Evolutionary conservation across 2,329 filamentous ascomycete genomes (phyloP).

Genomic region (Pestalotiopsis sp.): DNA sequence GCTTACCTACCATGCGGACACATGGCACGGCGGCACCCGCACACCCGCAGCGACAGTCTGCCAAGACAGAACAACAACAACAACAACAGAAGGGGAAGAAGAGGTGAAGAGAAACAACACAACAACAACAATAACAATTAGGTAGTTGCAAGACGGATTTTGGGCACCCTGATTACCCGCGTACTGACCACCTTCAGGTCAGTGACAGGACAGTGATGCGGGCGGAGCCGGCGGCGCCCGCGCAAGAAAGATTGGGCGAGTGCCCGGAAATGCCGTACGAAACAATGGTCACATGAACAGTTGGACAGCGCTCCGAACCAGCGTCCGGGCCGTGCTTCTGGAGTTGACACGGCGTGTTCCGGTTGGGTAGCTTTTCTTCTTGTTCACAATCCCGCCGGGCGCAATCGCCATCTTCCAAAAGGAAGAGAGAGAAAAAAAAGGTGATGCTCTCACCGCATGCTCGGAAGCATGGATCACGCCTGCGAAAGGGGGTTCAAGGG

Average conservation of each 20-base stretch:
- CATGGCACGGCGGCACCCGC: neutral
- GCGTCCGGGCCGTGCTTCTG: conserved; percentile 5
- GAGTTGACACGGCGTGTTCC: neutral
- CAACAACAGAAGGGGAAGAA: neutral
- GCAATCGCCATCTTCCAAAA: neutral
- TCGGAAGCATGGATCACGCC: neutral
- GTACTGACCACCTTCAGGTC: neutral
- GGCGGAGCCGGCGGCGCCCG: neutral
- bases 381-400: neutral
- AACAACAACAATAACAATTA: neutral
- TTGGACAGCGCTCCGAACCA: neutral
- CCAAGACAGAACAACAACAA: neutral
- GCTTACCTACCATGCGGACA: neutral
- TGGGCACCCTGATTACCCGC: neutral
- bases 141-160: neutral
- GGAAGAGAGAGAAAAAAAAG: neutral
- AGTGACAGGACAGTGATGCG: neutral
- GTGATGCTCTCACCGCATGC: neutral
- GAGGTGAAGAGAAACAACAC: neutral
- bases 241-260: neutral
- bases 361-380: neutral
- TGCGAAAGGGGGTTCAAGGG: neutral
- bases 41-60: neutral
- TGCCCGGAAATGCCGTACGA: neutral
- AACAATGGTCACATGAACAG: neutral